A percentile compares a stretch with the other conserved stretches of the same genome.
Evolutionary conservation across 352 stramenopile genomes (phyloP).

Genomic region (Elongisporangium anandrum): DNA sequence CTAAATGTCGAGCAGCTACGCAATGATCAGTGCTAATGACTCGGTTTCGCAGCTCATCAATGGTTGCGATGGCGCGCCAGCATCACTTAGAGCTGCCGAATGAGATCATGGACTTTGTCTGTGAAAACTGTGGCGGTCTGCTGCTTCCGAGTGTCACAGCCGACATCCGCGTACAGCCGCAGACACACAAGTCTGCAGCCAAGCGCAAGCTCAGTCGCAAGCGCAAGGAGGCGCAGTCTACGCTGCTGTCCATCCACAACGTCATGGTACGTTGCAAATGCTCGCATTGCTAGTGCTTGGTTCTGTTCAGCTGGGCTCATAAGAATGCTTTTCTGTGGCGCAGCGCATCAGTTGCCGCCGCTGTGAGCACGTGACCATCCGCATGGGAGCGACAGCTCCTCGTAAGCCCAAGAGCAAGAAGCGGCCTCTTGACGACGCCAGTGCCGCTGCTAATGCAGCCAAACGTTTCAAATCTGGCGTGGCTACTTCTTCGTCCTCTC

Average conservation of each 20-base stretch:
- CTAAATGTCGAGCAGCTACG: neutral
- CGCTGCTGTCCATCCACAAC: conserved; percentile 23
- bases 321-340: conserved; percentile 4
- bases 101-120: conserved; percentile 60
- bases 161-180: conserved; percentile 41
- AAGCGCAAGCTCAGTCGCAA: conserved; percentile 45
- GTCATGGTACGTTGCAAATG: conserved; percentile 23
- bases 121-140: conserved; percentile 52
- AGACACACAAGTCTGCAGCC: conserved; percentile 23
- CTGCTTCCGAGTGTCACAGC: conserved; percentile 58
- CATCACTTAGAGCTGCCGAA: conserved; percentile 31
- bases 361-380: conserved; percentile 44
- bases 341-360: conserved; percentile 50
- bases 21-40: neutral
- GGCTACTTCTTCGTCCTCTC: neutral
- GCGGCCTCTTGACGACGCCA: conserved; percentile 8
- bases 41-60: conserved; percentile 23
- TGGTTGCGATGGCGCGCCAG: conserved; percentile 44
- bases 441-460: neutral
- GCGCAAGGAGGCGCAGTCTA: conserved; percentile 6
- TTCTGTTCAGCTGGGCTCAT: neutral
- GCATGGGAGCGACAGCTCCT: conserved; percentile 37
- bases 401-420: conserved; percentile 57
- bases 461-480: conserved; percentile 27
- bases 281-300: neutral